These are phyloP conservation scores for Blastobotrys arbuscula DNA, from an alignment of 1,139 yeast species.

Conservation along the genomic window DNA sequence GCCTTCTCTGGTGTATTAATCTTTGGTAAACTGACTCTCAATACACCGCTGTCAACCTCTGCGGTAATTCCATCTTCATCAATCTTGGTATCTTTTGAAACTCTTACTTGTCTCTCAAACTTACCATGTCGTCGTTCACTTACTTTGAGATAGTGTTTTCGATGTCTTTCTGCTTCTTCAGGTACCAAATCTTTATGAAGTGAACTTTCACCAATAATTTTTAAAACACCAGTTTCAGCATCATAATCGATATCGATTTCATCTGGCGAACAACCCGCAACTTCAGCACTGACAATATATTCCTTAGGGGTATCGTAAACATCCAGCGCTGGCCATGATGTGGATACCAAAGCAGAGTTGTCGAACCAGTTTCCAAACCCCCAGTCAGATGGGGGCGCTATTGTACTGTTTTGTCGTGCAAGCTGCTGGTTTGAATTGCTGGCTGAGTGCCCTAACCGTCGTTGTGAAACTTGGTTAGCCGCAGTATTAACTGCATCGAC, in stretches of 20 bases:
- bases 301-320: constrained; percentile 44
- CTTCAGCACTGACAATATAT: constrained; percentile 39
- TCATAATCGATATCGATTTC: constrained; percentile 39
- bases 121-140: constrained; percentile 34
- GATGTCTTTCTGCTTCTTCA: neutral
- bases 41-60: constrained; percentile 1
- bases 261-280: neutral
- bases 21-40: constrained; percentile 5
- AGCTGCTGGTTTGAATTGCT: neutral
- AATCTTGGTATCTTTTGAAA: constrained; percentile 48
- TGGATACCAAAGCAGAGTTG: neutral
- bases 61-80: constrained; percentile 50
- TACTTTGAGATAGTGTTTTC: neutral
- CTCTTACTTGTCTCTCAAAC: constrained; percentile 49
- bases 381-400: neutral
- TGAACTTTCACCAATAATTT: constrained; percentile 14
- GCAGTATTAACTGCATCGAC: constrained; percentile 7
- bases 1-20: neutral
- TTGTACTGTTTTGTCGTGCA: neutral
- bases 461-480: neutral
- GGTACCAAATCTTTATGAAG: neutral
- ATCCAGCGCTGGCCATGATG: constrained; percentile 50
- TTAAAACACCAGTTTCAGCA: constrained; percentile 32
- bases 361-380: neutral
- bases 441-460: neutral